phyloP scores from a whole-genome alignment of 257 asterid species.

The Ilex asprella region DNA sequence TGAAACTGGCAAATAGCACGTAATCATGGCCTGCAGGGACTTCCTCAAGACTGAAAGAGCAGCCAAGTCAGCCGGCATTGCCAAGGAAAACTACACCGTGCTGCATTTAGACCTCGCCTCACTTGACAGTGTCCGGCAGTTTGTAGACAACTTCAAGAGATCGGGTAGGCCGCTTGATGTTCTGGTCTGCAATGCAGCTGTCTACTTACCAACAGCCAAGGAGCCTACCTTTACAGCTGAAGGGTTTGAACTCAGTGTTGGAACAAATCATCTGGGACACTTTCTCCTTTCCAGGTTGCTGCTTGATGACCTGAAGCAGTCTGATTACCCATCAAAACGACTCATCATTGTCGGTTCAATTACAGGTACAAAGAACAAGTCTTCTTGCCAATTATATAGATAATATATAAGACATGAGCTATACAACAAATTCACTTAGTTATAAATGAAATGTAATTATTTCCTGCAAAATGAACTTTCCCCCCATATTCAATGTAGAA shows the following conservation, averaged over 20 bases:
- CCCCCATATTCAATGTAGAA: too few relatives aligned
- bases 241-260: slow-evolving; percentile 83
- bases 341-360: slow-evolving; percentile 82
- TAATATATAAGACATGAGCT: too few relatives aligned
- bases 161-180: slow-evolving; percentile 67
- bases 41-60: slow-evolving; percentile 86
- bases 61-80: slow-evolving; percentile 59
- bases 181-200: slow-evolving; percentile 79
- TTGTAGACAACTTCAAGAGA: slow-evolving; percentile 51
- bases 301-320: slow-evolving; percentile 55
- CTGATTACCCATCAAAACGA: slow-evolving; percentile 57
- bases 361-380: slow-evolving; percentile 41
- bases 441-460: too few relatives aligned
- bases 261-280: slow-evolving; percentile 78
- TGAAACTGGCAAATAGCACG: slow-evolving; percentile 83
- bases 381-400: too few relatives aligned
- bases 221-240: slow-evolving; percentile 77
- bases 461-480: too few relatives aligned
- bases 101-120: slow-evolving; percentile 88
- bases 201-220: slow-evolving; percentile 75
- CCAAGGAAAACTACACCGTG: slow-evolving; percentile 61
- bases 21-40: slow-evolving; percentile 80
- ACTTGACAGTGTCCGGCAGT: slow-evolving; percentile 75
- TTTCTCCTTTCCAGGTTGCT: slow-evolving; percentile 62
- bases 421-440: too few relatives aligned